A percentile compares a stretch with the other conserved stretches of the same genome.
Evolutionary conservation across 306 rosid species (phyloP).

Genomic region (Quercus wislizeni): DNA sequence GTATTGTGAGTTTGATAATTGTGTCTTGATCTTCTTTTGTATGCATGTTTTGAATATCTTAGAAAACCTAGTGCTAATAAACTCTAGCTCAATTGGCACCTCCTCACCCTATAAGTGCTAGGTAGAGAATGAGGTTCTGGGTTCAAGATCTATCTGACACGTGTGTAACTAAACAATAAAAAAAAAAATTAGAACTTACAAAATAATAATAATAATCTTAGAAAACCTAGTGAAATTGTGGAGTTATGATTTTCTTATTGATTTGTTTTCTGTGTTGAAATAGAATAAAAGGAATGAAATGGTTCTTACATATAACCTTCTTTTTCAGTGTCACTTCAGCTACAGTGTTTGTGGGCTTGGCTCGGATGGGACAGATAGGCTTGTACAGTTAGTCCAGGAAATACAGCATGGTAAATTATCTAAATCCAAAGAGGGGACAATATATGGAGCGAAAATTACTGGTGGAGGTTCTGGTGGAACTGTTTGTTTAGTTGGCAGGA

Average conservation of each 20-base stretch:
- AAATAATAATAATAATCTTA: too few relatives aligned
- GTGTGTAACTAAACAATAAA: too few relatives aligned
- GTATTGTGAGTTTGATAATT: neutral
- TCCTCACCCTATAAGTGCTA: too few relatives aligned
- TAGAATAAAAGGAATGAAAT: slow-evolving; percentile 1
- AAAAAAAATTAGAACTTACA: too few relatives aligned
- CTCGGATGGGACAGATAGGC: slow-evolving; percentile 89
- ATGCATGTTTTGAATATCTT: neutral
- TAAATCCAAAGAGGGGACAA: slow-evolving; percentile 59
- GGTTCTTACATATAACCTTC: neutral
- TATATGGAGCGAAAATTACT: slow-evolving; percentile 85
- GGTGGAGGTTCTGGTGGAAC: slow-evolving; percentile 98
- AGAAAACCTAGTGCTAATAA: too few relatives aligned
- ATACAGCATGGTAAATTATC: slow-evolving; percentile 62
- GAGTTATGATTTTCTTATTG: neutral
- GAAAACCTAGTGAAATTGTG: neutral
- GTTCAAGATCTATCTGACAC: too few relatives aligned
- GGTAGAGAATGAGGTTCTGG: too few relatives aligned
- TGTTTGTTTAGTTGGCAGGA: slow-evolving; percentile 78
- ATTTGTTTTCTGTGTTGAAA: neutral
- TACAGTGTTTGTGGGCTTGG: slow-evolving; percentile 88
- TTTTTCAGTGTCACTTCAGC: slow-evolving; percentile 86
- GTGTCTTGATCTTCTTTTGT: neutral
- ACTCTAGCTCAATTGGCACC: too few relatives aligned
- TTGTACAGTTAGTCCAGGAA: slow-evolving; percentile 80